Evolutionary conservation across 352 stramenopile genomes (phyloP), one percentile per base, ranked within the genome.

Genomic region (Phytophthora sp.): DNA sequence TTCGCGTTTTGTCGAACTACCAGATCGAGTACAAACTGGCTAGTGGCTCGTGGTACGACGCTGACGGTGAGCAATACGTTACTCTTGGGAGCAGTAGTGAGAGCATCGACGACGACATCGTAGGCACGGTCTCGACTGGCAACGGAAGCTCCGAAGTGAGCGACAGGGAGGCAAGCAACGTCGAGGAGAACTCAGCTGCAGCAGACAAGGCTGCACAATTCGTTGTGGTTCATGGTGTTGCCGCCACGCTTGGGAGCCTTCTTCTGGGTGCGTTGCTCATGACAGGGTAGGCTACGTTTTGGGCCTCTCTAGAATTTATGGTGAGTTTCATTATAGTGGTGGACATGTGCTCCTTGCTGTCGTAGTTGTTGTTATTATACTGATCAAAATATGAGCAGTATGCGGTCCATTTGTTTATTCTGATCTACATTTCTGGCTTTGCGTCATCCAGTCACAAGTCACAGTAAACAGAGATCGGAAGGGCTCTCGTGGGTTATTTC

Each of bases 1-100:
- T 80, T 24, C 68, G 68, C 0, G 59, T 80, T 24, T 42, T 77
- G 36, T 36, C 60, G 15, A 64, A 73, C 57, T 74, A 73, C 53
- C 69, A 64, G 31, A 61, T 80, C 29, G 47, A 76, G 55, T 78
- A 81, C 55, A 59, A 76, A 57, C 56, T 79, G 27, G 42, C 55
- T 8, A 74, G 27, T 26, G 68, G 72, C 7, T 69, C 45, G 23
- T 80, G 69, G 72, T 68, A 69, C 15, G 57, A 66, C 7, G 63
- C 60, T n/a, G 53, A 61, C 33, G 69, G 63, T 7, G 68, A 58
- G 7, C 42, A 74, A 24, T 41, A 70, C 26, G n/a, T 44, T 9
- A 49, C 35, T 47, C 7, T 72, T 41, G 52, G 51, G 35, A 55
- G 46, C 16, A 35, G n/a, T 35, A 52, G 45, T 7, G 18, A 18